A percentile compares a stretch with the other conserved stretches of the same genome.
Conservation (phyloP, 1,284 basidiomycete species). For the Leccinum pallidistipes region DNA sequence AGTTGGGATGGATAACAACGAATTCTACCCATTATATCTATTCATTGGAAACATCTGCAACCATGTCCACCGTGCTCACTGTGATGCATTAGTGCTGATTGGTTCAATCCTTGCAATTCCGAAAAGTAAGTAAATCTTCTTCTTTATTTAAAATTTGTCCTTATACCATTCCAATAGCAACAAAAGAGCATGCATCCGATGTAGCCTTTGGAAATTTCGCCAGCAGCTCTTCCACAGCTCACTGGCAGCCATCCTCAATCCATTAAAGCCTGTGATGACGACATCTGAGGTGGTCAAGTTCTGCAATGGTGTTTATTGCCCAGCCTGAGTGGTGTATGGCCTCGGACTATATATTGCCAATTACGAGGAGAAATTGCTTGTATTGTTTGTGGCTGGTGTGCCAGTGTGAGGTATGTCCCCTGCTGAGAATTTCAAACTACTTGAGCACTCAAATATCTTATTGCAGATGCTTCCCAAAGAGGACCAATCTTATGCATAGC, state of each 20-base stretch:
- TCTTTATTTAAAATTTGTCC: neutral
- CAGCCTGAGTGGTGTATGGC: no score
- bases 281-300: no score
- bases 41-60: neutral
- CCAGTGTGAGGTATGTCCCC: no score
- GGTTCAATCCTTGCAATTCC: neutral
- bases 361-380: no score
- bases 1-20: conserved; percentile 18
- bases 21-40: neutral
- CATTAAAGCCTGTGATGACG: no score
- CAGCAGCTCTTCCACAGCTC: neutral
- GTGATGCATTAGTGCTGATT: neutral
- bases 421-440: no score
- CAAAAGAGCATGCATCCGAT: neutral
- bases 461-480: no score
- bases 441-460: no score
- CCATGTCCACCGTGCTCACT: neutral
- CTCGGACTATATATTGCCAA: no score
- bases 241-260: no score
- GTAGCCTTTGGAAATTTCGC: neutral
- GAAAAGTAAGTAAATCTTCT: neutral
- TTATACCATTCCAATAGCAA: neutral
- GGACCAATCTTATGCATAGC: neutral
- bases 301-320: no score
- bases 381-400: no score